phyloP scores from a whole-genome alignment of 1,284 basidiomycete genomes.

The Caloboletus inedulis region DNA sequence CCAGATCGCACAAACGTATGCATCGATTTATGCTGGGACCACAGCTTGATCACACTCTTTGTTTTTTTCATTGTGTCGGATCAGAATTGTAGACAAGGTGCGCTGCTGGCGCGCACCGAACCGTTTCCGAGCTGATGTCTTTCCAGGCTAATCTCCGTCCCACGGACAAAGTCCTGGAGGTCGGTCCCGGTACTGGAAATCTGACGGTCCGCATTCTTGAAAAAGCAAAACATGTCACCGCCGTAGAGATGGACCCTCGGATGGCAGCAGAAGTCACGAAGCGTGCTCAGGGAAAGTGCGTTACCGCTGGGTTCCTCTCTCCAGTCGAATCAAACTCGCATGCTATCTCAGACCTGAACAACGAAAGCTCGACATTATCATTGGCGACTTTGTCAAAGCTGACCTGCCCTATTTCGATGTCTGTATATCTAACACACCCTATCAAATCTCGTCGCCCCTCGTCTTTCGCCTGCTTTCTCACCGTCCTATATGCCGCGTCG shows the following conservation, averaged over 20 bases:
- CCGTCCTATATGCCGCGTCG: constrained; percentile 89
- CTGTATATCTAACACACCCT: constrained; percentile 98
- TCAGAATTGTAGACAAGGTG: constrained; percentile 78
- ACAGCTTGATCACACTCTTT: constrained; percentile 11
- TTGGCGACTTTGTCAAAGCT: constrained; percentile 97
- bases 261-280: constrained; percentile 99
- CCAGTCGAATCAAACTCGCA: neutral
- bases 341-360: constrained; percentile 75
- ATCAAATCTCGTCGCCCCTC: constrained; percentile 98
- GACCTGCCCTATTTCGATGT: constrained; percentile 98
- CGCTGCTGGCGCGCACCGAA: neutral
- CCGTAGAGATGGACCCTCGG: constrained; percentile 98
- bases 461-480: constrained; percentile 97
- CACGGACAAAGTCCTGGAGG: constrained; percentile 95
- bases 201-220: constrained; percentile 93
- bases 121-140: neutral
- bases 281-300: constrained; percentile 94
- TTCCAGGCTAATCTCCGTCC: constrained; percentile 85
- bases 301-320: neutral
- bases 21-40: constrained; percentile 20
- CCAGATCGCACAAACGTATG: constrained; percentile 82
- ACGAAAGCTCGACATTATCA: constrained; percentile 89
- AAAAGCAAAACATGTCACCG: constrained; percentile 89
- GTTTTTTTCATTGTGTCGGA: constrained; percentile 4
- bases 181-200: constrained; percentile 98